Percentiles rank a stretch among this genome's conserved stretches.
Evolutionary conservation across 495 filamentous ascomycete species (phyloP).

Genomic region (Neurospora sp.): DNA sequence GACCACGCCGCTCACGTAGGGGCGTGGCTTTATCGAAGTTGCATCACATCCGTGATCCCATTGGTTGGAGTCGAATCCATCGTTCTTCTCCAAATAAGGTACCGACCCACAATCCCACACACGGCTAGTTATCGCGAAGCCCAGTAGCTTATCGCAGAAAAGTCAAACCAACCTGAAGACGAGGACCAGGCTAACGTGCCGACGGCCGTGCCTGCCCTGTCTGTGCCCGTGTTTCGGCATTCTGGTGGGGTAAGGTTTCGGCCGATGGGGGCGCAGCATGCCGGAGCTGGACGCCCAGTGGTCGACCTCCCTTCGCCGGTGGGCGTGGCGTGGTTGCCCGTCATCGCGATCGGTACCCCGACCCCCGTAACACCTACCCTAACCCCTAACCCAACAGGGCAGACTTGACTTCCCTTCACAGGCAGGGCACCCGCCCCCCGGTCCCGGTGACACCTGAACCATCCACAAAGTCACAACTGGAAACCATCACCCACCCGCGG

Average conservation of each 20-base stretch:
- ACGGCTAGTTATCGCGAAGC: background rate
- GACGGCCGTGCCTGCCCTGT: background rate
- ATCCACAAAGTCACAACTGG: background rate
- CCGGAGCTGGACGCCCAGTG: background rate
- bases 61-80: background rate
- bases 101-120: background rate
- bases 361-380: background rate
- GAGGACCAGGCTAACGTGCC: background rate
- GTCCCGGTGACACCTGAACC: background rate
- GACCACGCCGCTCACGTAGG: background rate
- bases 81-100: background rate
- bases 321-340: background rate
- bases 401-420: background rate
- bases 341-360: background rate
- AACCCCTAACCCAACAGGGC: background rate
- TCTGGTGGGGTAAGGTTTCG: background rate
- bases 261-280: background rate
- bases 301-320: background rate
- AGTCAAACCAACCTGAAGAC: background rate
- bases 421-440: background rate
- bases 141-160: background rate
- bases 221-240: background rate
- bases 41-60: background rate
- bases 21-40: background rate
- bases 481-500: background rate